Evolutionary conservation across 1,284 basidiomycete species (phyloP), one percentile per base, ranked within the genome.

Genomic region (Rhodotorula sp.): DNA sequence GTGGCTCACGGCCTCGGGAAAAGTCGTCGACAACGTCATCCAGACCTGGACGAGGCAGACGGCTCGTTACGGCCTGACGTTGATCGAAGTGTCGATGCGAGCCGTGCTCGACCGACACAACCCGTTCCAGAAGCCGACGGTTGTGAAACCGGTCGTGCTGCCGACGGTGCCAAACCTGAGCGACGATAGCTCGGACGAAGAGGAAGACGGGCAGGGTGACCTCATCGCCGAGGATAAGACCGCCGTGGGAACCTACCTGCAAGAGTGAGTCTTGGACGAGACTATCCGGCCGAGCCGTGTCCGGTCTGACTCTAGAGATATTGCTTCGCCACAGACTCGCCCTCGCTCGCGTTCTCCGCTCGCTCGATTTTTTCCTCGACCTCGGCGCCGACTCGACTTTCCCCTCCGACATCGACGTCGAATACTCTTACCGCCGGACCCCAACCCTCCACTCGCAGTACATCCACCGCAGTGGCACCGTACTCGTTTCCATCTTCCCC

Each of bases 1-100:
- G 76, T 99, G 97, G 95, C 89, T 98, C 34, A 94, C 93, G 15
- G 92, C 94, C 0, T 95, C 93, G 0, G 92, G 93, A n/a, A 88
- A 92, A n/a, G 90, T 90, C 74, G 91, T 99, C 69, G 95, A 99
- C 75, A 93, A 97, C 77, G 85, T 90, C 52, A 85, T 98, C 16
- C 88, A 90, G 55, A 86, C 87, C 64, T 97, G 94, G 91, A 88
- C 88, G 61, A 86, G 91, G 48, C 86, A 87, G 1, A 91, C 97
- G 49, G 94, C 97, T 77, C 86, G 90, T 60, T 95, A 95, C 76
- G 95, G 95, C 1, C 84, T 99, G 67, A 92, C 89, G 77, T 87
- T 98, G 15, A 91, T 98, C 60, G 95, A 98, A 80, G 91, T 91
- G 0, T 93, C 92, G 71, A 68, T 68, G 43, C 47, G 73, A 12